phyloP scores from a whole-genome alignment of 306 rosid genomes.

The Gynostemma pentaphyllum region DNA sequence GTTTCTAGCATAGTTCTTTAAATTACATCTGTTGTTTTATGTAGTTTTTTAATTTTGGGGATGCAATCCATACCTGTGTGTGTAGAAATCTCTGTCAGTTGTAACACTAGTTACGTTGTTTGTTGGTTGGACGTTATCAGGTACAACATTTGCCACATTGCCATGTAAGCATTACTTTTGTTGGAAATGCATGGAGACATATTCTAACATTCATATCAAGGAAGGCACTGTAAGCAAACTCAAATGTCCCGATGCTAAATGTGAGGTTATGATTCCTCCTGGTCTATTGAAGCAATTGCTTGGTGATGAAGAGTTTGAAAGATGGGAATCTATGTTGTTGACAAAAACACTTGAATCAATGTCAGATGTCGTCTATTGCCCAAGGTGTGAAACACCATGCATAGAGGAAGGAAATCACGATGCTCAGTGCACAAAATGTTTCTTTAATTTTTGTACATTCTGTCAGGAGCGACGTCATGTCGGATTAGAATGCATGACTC shows the following conservation, averaged over 20 bases:
- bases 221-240: slow-evolving; percentile 75
- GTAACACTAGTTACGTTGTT: background rate
- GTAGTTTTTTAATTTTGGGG: background rate
- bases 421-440: slow-evolving; percentile 76
- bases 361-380: slow-evolving; percentile 74
- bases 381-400: slow-evolving; percentile 85
- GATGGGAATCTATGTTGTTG: slow-evolving; percentile 72
- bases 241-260: slow-evolving; percentile 60
- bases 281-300: slow-evolving; percentile 54
- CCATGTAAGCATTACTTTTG: slow-evolving; percentile 85
- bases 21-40: background rate
- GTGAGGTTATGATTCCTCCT: slow-evolving; percentile 62
- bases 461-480: slow-evolving; percentile 84
- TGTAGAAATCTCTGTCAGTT: background rate
- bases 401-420: slow-evolving; percentile 75
- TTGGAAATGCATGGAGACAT: slow-evolving; percentile 74
- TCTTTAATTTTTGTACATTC: slow-evolving; percentile 78
- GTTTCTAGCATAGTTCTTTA: no score
- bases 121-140: slow-evolving; percentile 21
- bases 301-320: slow-evolving; percentile 53
- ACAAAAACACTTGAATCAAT: slow-evolving; percentile 66
- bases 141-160: slow-evolving; percentile 49
- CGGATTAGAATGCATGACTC: slow-evolving; percentile 61
- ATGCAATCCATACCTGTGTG: background rate
- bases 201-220: slow-evolving; percentile 55